Evolutionary conservation across 2,329 filamentous ascomycete species (phyloP).

Genomic region (Pseudocercospora fuligena): DNA sequence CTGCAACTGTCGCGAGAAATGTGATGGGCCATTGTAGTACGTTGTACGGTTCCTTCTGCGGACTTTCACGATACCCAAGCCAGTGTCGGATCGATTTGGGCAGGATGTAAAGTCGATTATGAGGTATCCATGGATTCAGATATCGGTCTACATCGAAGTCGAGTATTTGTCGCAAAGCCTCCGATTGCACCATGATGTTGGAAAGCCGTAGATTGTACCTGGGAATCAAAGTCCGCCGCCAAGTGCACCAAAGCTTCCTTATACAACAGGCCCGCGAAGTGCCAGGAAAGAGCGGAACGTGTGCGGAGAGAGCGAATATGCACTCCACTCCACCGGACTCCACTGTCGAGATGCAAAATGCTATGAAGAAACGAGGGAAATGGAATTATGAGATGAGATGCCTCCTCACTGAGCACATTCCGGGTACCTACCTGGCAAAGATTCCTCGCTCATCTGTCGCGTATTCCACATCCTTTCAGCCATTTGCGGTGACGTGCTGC

Average conservation of each 20-base stretch:
- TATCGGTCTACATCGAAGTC: conserved; percentile 79
- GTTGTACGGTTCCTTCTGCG: conserved; percentile 47
- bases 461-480: conserved; percentile 4
- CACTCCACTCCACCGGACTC: background rate
- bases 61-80: conserved; percentile 54
- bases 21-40: conserved; percentile 49
- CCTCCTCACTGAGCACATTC: background rate
- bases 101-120: conserved; percentile 66
- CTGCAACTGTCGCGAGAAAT: conserved; percentile 50
- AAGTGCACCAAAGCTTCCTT: background rate
- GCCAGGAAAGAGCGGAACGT: background rate
- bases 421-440: background rate
- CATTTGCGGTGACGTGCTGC: conserved; percentile 8
- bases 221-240: background rate
- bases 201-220: conserved; percentile 1
- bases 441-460: background rate
- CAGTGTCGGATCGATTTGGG: conserved; percentile 71
- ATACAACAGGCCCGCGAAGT: background rate
- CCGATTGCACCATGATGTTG: conserved; percentile 12
- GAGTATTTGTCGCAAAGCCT: conserved; percentile 29
- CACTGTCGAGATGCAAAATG: background rate
- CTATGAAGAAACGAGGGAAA: background rate
- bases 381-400: too few relatives aligned
- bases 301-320: background rate
- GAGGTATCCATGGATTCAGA: conserved; percentile 71